A percentile compares a stretch with the other conserved stretches of the same genome.
Evolutionary conservation across 2,329 filamentous ascomycete species (phyloP).

Genomic region (Exophiala calicioides): DNA sequence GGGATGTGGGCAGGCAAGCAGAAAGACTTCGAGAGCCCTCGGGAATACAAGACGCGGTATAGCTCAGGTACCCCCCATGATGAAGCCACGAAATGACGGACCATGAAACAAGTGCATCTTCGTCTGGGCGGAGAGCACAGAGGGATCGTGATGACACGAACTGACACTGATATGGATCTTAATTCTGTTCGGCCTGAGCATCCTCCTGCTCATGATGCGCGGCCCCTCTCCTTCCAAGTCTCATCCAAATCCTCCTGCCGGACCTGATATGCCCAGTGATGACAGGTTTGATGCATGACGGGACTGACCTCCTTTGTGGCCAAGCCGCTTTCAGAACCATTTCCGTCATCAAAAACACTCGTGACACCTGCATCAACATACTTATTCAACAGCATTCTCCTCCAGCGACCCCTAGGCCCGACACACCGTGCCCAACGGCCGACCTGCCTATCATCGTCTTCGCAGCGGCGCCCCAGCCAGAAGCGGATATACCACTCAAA

Average conservation of each 20-base stretch:
- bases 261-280: slow-evolving; percentile 58
- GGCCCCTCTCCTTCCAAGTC: slow-evolving; percentile 41
- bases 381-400: slow-evolving; percentile 54
- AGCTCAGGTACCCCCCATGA: slow-evolving; percentile 15
- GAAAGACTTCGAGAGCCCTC: slow-evolving; percentile 73
- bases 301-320: slow-evolving; percentile 50
- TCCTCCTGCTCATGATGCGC: too few relatives aligned
- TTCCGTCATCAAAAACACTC: slow-evolving; percentile 47
- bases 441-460: slow-evolving; percentile 56
- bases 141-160: too few relatives aligned
- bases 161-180: too few relatives aligned
- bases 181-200: too few relatives aligned
- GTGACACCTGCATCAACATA: slow-evolving; percentile 51
- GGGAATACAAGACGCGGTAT: slow-evolving; percentile 73
- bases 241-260: slow-evolving; percentile 53
- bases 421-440: slow-evolving; percentile 56
- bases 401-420: slow-evolving; percentile 53
- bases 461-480: slow-evolving; percentile 53
- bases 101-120: too few relatives aligned
- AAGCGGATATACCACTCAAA: slow-evolving; percentile 61
- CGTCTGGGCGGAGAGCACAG: too few relatives aligned
- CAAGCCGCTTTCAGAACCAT: slow-evolving; percentile 17
- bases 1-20: slow-evolving; percentile 75
- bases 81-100: too few relatives aligned
- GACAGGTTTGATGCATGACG: slow-evolving; percentile 59